A percentile compares a stretch with the other conserved stretches of the same genome.
These are phyloP conservation scores for Cercospora citrullina DNA, from an alignment of 2,329 filamentous ascomycete species.

Conservation along the genomic window DNA sequence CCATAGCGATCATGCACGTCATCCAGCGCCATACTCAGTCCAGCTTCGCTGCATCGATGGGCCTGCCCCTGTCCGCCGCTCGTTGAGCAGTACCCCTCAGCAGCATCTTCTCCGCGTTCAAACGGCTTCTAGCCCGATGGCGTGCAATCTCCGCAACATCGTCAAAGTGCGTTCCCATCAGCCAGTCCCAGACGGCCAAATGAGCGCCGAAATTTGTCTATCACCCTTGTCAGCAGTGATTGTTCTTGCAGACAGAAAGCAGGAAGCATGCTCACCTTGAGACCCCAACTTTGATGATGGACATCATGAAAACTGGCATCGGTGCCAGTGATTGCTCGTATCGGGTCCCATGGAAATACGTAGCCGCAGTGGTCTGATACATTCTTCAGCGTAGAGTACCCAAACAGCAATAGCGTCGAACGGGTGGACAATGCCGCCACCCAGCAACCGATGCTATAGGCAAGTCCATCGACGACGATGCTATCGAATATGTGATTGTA, in stretches of 20 bases:
- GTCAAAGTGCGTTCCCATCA: background rate
- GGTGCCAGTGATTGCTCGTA: background rate
- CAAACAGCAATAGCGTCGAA: background rate
- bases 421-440: background rate
- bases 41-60: background rate
- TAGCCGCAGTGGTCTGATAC: background rate
- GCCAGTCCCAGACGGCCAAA: background rate
- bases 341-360: background rate
- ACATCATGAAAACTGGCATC: slow-evolving; percentile 2
- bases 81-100: background rate
- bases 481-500: background rate
- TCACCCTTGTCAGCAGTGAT: background rate
- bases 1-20: background rate
- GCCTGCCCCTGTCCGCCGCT: background rate
- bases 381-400: background rate
- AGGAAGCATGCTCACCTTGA: background rate
- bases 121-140: background rate
- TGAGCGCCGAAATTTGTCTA: background rate
- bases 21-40: background rate
- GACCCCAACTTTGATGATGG: slow-evolving; percentile 2
- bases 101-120: background rate
- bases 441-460: background rate
- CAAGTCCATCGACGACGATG: background rate
- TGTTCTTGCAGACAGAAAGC: background rate
- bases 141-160: background rate